Evolutionary conservation across 768 basidiomycete species (phyloP).

Genomic region (Psilocybe cyanescens): DNA sequence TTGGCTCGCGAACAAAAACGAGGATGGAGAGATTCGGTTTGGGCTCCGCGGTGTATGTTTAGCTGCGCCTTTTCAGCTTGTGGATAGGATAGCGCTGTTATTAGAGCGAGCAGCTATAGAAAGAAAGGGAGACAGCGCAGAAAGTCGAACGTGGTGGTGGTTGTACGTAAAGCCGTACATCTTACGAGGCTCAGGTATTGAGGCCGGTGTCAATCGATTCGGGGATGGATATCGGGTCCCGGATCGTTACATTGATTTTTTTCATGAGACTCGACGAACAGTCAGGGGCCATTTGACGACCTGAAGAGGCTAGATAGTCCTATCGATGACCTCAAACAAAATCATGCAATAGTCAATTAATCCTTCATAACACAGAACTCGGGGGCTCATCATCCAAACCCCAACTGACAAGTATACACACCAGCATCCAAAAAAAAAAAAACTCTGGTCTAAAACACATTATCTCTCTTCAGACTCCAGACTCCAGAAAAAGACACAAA

Average conservation of each 20-base stretch:
- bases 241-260: background rate
- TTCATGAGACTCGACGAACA: background rate
- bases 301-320: no score
- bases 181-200: background rate
- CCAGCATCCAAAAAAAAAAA: no score
- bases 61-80: background rate
- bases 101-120: background rate
- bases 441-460: no score
- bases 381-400: no score
- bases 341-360: no score
- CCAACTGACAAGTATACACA: no score
- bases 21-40: background rate
- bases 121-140: background rate
- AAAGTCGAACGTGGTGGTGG: background rate
- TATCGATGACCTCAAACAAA: no score
- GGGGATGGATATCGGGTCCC: background rate
- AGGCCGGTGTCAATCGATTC: background rate
- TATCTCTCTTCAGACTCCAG: background rate
- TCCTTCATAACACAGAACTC: no score
- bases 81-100: background rate
- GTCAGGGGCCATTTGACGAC: no score
- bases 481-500: background rate
- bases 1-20: constrained; percentile 23
- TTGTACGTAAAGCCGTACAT: background rate
- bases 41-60: background rate